Base-by-base conservation (phyloP, 2,329 filamentous ascomycete genomes). In the Hymenotorrendiella dingleyae region DNA sequence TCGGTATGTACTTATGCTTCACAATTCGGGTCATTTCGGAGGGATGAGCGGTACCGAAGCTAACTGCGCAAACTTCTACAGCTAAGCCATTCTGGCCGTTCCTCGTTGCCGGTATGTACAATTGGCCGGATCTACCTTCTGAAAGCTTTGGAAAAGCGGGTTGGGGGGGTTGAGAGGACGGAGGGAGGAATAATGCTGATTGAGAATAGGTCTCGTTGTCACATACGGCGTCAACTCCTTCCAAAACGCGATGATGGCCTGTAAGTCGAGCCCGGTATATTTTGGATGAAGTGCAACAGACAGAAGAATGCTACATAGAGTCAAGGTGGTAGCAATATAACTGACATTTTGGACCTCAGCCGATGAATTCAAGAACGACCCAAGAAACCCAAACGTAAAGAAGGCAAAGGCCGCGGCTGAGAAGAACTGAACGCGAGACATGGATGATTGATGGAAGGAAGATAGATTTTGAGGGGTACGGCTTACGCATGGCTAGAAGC, bases 311-410 rank as follows among this genome's bases (percentile, higher is more conserved):
- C n/a, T n/a, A n/a, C n/a, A n/a, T n/a, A n/a, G n/a, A n/a, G n/a
- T n/a, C n/a, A n/a, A n/a, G n/a, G n/a, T n/a, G n/a, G n/a, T n/a
- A n/a, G n/a, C n/a, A n/a, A n/a, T n/a, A n/a, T n/a, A 36, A 32
- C 46, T 46, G 30, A 59, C 46, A 27, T 48, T 49, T 48, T 32
- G 20, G 37, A 30, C 7, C 9, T 52, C 59, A 97, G 91, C 81
- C 73, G 86, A 86, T 60, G 88, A 97, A 74, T 96, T 79, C 80
- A 94, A 90, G 82, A 94, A 95, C 76, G 91, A 97, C 71, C 88
- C 90, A 56, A 82, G 90, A 69, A 96, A 96, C 79, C 82, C 81
- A 55, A 72, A 74, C 41, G 60, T 59, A 36, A 67, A 64, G 56
- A 57, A 49, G 39, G 42, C 47, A 39, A 58, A 56, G 49, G 38